Conservation (phyloP, 2,329 filamentous ascomycete genomes). For the Sphaerulina populicola region DNA sequence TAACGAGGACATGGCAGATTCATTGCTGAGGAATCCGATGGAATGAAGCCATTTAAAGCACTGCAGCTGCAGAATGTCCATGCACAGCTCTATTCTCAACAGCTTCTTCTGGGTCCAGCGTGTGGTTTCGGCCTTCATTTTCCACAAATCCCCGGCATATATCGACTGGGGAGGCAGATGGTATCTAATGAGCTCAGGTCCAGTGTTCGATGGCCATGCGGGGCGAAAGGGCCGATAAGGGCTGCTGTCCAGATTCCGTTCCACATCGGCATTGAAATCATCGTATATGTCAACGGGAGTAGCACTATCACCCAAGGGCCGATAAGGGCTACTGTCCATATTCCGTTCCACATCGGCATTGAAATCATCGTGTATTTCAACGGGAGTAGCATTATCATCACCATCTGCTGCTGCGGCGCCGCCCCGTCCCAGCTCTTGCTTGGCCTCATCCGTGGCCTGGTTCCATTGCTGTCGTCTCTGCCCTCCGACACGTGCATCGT, state of each 20-base stretch:
- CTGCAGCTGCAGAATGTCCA: constrained; percentile 35
- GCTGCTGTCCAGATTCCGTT: constrained; percentile 17
- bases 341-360: constrained; percentile 20
- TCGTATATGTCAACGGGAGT: no score
- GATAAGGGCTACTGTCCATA: constrained; percentile 12
- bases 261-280: constrained; percentile 18
- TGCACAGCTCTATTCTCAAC: constrained; percentile 35
- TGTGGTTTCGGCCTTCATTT: constrained; percentile 27
- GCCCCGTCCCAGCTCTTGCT: constrained; percentile 38
- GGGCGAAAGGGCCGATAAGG: constrained; percentile 7
- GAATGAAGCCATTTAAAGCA: constrained; percentile 28
- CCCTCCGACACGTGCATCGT: constrained; percentile 54
- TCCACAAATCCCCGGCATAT: constrained; percentile 34
- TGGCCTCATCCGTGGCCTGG: constrained; percentile 49
- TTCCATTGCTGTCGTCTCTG: constrained; percentile 53
- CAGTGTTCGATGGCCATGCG: constrained; percentile 38
- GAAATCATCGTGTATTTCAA: constrained; percentile 2
- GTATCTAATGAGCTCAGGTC: constrained; percentile 16
- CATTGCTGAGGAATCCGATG: constrained; percentile 12
- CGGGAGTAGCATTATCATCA: not conserved
- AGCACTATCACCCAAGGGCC: no score
- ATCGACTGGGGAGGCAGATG: constrained; percentile 40
- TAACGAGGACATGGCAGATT: constrained; percentile 12
- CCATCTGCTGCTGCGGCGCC: not conserved
- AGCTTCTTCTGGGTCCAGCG: constrained; percentile 39